phyloP scores from a whole-genome alignment of 257 asterid genomes.

The Fraxinus americana region DNA sequence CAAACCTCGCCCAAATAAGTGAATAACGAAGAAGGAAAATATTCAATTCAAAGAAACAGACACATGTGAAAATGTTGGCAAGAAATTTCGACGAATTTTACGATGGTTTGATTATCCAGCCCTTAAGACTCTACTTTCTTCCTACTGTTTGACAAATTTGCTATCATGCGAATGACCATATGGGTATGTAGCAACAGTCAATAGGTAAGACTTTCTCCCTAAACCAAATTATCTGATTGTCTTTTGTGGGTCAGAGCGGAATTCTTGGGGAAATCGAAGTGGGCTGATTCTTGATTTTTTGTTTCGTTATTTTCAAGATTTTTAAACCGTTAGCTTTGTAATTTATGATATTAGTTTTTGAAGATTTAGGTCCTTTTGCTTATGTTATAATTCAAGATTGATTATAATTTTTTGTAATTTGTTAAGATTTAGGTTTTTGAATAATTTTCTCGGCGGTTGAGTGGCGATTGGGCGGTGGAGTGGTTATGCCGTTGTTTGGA shows the following conservation, averaged over 20 bases:
- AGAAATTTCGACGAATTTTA: not conserved
- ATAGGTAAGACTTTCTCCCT: conserved; percentile 6
- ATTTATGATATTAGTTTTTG: not conserved
- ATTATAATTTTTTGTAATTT: conserved; percentile 12
- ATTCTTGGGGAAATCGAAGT: conserved; percentile 8
- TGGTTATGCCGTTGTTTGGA: conserved; percentile 40
- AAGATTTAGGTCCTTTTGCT: conserved; percentile 6
- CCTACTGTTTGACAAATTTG: conserved; percentile 18
- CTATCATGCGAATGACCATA: conserved; percentile 32
- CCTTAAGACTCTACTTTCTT: conserved; percentile 14
- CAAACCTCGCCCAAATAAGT: conserved; percentile 31
- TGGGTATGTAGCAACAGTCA: conserved; percentile 27
- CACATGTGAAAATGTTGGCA: not conserved
- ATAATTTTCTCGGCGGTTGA: conserved; percentile 8
- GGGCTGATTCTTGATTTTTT: conserved; percentile 10
- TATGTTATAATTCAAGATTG: conserved; percentile 2
- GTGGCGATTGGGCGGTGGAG: conserved; percentile 25
- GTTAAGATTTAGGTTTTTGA: conserved; percentile 9
- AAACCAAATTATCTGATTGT: not conserved
- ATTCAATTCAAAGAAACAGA: conserved; percentile 19
- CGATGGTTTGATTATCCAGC: conserved; percentile 7
- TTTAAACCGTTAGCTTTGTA: not conserved
- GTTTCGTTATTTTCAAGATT: conserved; percentile 7
- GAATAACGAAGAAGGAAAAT: not conserved
- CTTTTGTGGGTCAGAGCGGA: conserved; percentile 6